A percentile compares a stretch with the other conserved stretches of the same genome.
Evolutionary conservation across 768 basidiomycete species (phyloP).

Genomic region (Crucibulum laeve): DNA sequence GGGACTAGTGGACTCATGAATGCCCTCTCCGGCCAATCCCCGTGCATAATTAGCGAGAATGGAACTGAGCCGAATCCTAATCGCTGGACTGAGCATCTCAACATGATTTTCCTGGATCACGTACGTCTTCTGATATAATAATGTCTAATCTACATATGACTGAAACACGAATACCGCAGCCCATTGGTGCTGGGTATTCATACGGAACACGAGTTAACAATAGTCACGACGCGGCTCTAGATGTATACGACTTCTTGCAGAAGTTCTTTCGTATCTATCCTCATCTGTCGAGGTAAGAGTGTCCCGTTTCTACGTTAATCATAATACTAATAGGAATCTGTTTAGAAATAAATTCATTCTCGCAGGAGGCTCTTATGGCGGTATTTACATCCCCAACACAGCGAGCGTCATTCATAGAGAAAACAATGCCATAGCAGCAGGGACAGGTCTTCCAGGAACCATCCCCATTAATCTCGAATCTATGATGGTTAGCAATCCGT

Average conservation of each 20-base stretch:
- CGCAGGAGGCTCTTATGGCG: slow-evolving; percentile 29
- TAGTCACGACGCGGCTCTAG: slow-evolving; percentile 18
- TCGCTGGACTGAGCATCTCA: slow-evolving; percentile 9
- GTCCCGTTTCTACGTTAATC: too few species aligned
- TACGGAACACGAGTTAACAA: slow-evolving; percentile 22
- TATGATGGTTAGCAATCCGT: slow-evolving; percentile 25
- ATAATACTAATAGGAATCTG: too few species aligned
- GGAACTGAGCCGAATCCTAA: slow-evolving; percentile 1
- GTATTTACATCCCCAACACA: slow-evolving; percentile 28
- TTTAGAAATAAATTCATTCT: slow-evolving; percentile 19
- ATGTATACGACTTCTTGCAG: slow-evolving; percentile 28
- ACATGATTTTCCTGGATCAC: slow-evolving; percentile 10
- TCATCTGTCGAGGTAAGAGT: background rate
- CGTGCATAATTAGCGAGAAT: slow-evolving; percentile 2
- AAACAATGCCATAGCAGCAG: slow-evolving; percentile 18
- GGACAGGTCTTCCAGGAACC: slow-evolving; percentile 12
- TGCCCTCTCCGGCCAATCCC: slow-evolving; percentile 5
- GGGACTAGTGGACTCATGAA: slow-evolving; percentile 5
- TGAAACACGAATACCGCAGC: slow-evolving; percentile 8
- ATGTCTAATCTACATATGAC: background rate
- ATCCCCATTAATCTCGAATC: slow-evolving; percentile 25
- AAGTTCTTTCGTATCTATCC: slow-evolving; percentile 23
- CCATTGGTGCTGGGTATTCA: slow-evolving; percentile 23
- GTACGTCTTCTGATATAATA: slow-evolving; percentile 5
- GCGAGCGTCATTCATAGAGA: slow-evolving; percentile 28